A percentile compares a stretch with the other conserved stretches of the same genome.
Conservation (phyloP, 1,139 yeast genomes). For the Candida gigantensis region DNA sequence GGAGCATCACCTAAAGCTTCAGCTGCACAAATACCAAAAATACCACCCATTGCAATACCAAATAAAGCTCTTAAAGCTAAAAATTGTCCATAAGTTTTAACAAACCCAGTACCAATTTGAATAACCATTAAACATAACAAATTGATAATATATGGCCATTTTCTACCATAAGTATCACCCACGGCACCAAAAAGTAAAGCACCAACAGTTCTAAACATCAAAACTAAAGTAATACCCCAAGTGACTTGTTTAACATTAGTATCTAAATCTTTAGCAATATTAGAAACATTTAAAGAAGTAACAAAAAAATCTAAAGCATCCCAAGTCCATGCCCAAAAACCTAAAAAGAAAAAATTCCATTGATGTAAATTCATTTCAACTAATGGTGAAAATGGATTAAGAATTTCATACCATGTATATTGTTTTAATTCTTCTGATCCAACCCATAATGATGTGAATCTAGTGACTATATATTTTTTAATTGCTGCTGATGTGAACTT, state of each 20-base stretch:
- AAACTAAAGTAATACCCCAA: conserved; percentile 48
- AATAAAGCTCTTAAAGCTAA: conserved; percentile 43
- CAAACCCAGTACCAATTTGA: conserved; percentile 46
- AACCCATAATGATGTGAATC: conserved; percentile 35
- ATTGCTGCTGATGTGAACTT: conserved; percentile 27
- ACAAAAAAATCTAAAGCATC: conserved; percentile 46
- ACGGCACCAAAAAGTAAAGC: conserved; percentile 39
- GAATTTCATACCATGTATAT: conserved; percentile 29
- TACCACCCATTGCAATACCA: conserved; percentile 48
- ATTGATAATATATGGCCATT: conserved; percentile 39
- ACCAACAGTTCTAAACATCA: conserved; percentile 47
- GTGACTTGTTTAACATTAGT: conserved; percentile 31
- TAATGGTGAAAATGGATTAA: conserved; percentile 38
- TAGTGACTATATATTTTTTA: conserved; percentile 26
- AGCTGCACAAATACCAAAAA: conserved; percentile 42
- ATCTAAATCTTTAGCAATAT: conserved; percentile 31
- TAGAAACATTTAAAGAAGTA: conserved; percentile 35
- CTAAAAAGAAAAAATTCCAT: conserved; percentile 39
- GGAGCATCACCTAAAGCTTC: conserved; percentile 43
- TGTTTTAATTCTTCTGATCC: conserved; percentile 30
- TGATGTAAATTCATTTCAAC: conserved; percentile 29
- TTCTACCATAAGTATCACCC: conserved; percentile 41
- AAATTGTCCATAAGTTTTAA: conserved; percentile 37
- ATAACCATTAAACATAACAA: conserved; percentile 31
- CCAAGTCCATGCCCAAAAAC: conserved; percentile 45